These are phyloP conservation scores for Eryngium alpinum DNA, from an alignment of 140 eudicot species.

Conservation along the genomic window DNA sequence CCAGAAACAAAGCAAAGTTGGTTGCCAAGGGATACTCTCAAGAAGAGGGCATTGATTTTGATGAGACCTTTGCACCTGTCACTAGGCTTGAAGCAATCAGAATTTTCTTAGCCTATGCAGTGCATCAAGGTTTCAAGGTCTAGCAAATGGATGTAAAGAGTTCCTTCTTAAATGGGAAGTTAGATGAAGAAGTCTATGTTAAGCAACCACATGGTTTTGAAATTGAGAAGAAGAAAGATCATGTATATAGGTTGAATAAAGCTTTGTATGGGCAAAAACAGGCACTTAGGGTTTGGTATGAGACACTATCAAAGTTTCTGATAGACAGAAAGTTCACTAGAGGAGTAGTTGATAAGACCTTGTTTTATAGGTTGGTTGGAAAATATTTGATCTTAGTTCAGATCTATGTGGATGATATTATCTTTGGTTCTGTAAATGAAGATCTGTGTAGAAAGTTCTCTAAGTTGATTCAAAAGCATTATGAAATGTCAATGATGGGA, in stretches of 20 bases:
- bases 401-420: too few relatives aligned
- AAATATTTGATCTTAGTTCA: neutral
- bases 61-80: neutral
- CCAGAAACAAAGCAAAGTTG: neutral
- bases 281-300: neutral
- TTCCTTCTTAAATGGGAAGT: too few relatives aligned
- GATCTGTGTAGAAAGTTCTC: neutral
- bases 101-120: neutral
- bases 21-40: neutral
- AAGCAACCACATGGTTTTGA: neutral
- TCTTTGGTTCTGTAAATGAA: neutral
- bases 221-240: neutral
- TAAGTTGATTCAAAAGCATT: neutral
- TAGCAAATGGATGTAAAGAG: too few relatives aligned
- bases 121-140: neutral
- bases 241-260: neutral
- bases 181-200: too few relatives aligned
- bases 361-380: neutral
- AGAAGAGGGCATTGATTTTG: neutral
- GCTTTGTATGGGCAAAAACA: neutral
- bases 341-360: neutral
- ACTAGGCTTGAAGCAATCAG: neutral
- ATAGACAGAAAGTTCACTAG: neutral
- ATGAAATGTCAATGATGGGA: neutral
- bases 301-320: neutral